These are phyloP conservation scores for Sporothrix schenckii DNA, from an alignment of 2,329 filamentous ascomycete species.

Conservation along the genomic window DNA sequence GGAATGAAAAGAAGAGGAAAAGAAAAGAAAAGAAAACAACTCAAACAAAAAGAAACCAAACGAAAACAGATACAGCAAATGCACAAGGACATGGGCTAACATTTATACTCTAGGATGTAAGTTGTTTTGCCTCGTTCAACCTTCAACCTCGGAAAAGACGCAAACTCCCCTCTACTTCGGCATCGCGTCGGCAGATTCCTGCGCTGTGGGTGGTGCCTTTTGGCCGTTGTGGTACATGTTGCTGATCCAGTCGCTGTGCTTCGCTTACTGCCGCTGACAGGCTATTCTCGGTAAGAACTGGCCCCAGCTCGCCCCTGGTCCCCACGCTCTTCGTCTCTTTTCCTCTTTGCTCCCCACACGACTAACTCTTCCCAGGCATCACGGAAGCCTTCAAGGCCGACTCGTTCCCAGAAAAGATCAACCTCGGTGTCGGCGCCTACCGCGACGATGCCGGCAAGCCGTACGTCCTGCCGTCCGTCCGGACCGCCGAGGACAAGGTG, in stretches of 20 bases:
- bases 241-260: slow-evolving; percentile 31
- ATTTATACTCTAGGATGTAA: slow-evolving; percentile 45
- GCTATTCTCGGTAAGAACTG: slow-evolving; percentile 33
- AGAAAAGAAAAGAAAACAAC: neutral
- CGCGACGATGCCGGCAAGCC: slow-evolving; percentile 98
- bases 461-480: slow-evolving; percentile 93
- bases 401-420: slow-evolving; percentile 92
- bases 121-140: slow-evolving; percentile 30
- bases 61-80: too few relatives aligned
- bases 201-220: neutral
- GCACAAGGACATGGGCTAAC: slow-evolving; percentile 24
- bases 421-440: slow-evolving; percentile 96
- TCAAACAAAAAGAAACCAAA: neutral
- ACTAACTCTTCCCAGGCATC: slow-evolving; percentile 62
- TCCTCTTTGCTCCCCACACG: too few relatives aligned
- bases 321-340: slow-evolving; percentile 11
- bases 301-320: neutral
- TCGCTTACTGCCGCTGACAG: slow-evolving; percentile 23
- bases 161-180: slow-evolving; percentile 8
- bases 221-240: slow-evolving; percentile 21
- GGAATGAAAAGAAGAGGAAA: neutral
- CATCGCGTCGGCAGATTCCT: neutral
- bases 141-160: slow-evolving; percentile 37
- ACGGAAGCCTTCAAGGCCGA: slow-evolving; percentile 99
- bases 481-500: slow-evolving; percentile 83